These are phyloP conservation scores for Russula emetica DNA, from an alignment of 768 basidiomycete species.

Conservation along the genomic window DNA sequence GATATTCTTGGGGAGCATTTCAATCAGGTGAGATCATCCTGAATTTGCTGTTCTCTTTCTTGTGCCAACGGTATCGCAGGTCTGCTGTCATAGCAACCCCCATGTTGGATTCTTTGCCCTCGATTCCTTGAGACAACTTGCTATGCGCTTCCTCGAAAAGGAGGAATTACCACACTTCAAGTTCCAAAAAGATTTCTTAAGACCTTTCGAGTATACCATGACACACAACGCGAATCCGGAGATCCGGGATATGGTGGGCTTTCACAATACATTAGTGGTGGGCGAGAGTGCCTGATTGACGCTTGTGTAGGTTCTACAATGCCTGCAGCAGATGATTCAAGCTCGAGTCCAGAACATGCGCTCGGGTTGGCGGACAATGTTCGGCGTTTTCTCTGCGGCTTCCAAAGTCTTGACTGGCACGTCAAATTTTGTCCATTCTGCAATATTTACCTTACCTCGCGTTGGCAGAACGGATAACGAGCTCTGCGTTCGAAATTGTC, in stretches of 20 bases:
- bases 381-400: conserved; percentile 95
- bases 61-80: conserved; percentile 46
- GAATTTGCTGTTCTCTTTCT: neutral
- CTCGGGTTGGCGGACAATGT: conserved; percentile 99
- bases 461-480: conserved; percentile 78
- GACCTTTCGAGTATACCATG: conserved; percentile 98
- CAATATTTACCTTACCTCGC: neutral
- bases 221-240: conserved; percentile 93
- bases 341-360: conserved; percentile 91
- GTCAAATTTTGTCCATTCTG: conserved; percentile 24
- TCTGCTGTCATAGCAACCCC: conserved; percentile 97
- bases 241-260: conserved; percentile 84
- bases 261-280: neutral
- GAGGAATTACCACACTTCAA: conserved; percentile 98
- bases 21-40: conserved; percentile 67
- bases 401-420: conserved; percentile 86
- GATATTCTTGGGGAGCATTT: conserved; percentile 97
- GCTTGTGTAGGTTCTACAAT: conserved; percentile 76
- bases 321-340: conserved; percentile 98
- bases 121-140: conserved; percentile 92
- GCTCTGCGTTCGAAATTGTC: conserved; percentile 93
- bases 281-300: neutral
- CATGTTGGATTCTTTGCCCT: conserved; percentile 96
- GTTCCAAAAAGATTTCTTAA: conserved; percentile 98
- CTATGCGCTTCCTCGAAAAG: conserved; percentile 98